Percentiles rank a stretch among this genome's conserved stretches.
Conservation (phyloP, 257 asterid genomes). For the Scutellaria minor region DNA sequence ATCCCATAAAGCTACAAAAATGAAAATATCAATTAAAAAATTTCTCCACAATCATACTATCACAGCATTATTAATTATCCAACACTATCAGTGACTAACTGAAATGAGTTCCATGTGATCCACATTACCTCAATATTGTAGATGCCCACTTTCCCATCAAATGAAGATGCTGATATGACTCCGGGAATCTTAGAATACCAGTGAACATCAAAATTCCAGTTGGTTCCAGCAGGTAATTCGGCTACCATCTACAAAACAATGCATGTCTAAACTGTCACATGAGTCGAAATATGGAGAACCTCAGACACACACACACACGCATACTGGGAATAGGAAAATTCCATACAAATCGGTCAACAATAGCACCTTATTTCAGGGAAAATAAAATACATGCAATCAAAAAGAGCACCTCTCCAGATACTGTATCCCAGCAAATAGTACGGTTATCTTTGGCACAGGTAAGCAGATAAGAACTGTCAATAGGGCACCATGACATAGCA, state of each 20-base stretch:
- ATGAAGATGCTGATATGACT: constrained; percentile 93
- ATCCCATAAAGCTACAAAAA: constrained; percentile 20
- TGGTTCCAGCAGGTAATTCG: constrained; percentile 93
- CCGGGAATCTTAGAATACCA: constrained; percentile 97
- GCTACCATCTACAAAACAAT: constrained; percentile 71
- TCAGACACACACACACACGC: no score
- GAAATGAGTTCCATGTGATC: constrained; percentile 37
- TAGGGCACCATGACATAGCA: constrained; percentile 99
- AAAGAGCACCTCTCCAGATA: constrained; percentile 76
- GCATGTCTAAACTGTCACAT: constrained; percentile 15
- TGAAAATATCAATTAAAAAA: neutral
- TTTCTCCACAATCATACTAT: constrained; percentile 4
- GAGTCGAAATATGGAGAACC: neutral
- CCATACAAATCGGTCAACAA: constrained; percentile 19
- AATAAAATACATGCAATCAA: constrained; percentile 22
- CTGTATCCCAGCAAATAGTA: constrained; percentile 97
- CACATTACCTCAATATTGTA: constrained; percentile 97
- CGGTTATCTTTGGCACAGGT: constrained; percentile 99
- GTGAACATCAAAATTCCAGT: constrained; percentile 97
- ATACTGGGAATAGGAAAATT: constrained; percentile 20
- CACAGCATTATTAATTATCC: constrained; percentile 15
- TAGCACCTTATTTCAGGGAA: neutral
- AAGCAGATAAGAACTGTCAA: constrained; percentile 88
- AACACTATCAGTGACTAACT: neutral
- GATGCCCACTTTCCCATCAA: constrained; percentile 95